Evolutionary conservation across 1,139 yeast species (phyloP), one percentile per base, ranked within the genome.

Genomic region (Hyphopichia wangnamkhiaoensis): DNA sequence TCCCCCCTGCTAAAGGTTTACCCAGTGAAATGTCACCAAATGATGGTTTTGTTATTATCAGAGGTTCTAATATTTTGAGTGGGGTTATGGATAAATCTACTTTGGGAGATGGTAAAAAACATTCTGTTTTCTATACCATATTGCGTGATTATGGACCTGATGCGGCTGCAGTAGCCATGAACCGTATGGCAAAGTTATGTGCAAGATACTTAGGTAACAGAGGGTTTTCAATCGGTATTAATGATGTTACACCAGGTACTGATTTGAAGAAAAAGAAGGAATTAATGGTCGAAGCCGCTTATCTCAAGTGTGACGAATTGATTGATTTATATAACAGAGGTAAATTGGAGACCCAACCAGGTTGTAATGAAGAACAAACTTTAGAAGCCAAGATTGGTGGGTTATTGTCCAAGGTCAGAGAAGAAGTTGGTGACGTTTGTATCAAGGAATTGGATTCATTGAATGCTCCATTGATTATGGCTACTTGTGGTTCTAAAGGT

Each of bases 401-500:
- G 49, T 69, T 93, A 33, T 71, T 94, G 48, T 93, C 98, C 16
- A 93, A 91, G 59, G 98, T 94, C 41, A 84, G 99, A 79, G 98
- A 93, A 73, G 96, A 94, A 65, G 98, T 93, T 20, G 99, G 98
- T 63, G 98, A 93, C 50, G 96, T 90, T 44, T 94, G 98, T 74
- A 91, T 94, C 57, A 79, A 76, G 42, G 98, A 93, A 62, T 71
- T 94, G 46, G 97, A 89, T 50, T 79, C 86, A 40, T 79, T 90
- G 34, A 94, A 94, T 62, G 96, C 98, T 27, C 98, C 98, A 30
- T 78, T 94, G 58, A 91, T 94, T 59, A 94, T 94, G 99, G 98
- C 98, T 9, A 89, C 96, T 1, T 93, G 98, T 77, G 99, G 99
- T 52, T 93, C 98, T 36, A 94, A 94, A 64, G 99, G 98, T 65